A percentile compares a stretch with the other conserved stretches of the same genome.
These are phyloP conservation scores for Ophiosphaerella herpotricha DNA, from an alignment of 2,329 filamentous ascomycete species.

Conservation along the genomic window DNA sequence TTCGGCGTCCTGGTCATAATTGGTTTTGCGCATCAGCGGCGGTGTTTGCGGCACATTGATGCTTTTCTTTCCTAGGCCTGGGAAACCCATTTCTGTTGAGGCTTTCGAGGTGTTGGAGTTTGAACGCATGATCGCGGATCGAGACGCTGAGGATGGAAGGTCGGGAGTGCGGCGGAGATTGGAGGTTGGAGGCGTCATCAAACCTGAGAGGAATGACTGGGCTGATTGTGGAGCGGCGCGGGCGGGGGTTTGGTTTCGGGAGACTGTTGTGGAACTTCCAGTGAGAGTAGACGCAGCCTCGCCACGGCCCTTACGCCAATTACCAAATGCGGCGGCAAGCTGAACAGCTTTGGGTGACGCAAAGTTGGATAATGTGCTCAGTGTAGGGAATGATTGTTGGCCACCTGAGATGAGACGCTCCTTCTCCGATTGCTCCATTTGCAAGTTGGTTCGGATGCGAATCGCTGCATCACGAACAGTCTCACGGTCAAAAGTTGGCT, in stretches of 20 bases:
- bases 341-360: slow-evolving; percentile 84
- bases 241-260: slow-evolving; percentile 40
- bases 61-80: slow-evolving; percentile 33
- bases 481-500: slow-evolving; percentile 75
- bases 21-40: slow-evolving; percentile 59
- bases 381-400: slow-evolving; percentile 67
- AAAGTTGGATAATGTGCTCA: slow-evolving; percentile 76
- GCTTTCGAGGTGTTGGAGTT: slow-evolving; percentile 36
- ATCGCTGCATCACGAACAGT: slow-evolving; percentile 88
- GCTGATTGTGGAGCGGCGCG: slow-evolving; percentile 53
- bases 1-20: slow-evolving; percentile 65
- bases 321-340: slow-evolving; percentile 96
- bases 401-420: slow-evolving; percentile 77
- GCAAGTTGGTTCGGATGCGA: slow-evolving; percentile 87
- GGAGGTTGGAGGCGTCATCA: slow-evolving; percentile 87
- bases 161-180: slow-evolving; percentile 67
- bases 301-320: slow-evolving; percentile 75
- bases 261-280: slow-evolving; percentile 34
- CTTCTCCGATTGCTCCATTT: slow-evolving; percentile 97
- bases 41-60: slow-evolving; percentile 50
- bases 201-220: slow-evolving; percentile 71
- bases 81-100: slow-evolving; percentile 38
- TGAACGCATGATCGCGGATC: slow-evolving; percentile 30
- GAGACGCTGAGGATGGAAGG: slow-evolving; percentile 39
- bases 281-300: slow-evolving; percentile 54